Evolutionary conservation across 2,329 filamentous ascomycete species (phyloP).

Genomic region (Scedosporium dehoogii): DNA sequence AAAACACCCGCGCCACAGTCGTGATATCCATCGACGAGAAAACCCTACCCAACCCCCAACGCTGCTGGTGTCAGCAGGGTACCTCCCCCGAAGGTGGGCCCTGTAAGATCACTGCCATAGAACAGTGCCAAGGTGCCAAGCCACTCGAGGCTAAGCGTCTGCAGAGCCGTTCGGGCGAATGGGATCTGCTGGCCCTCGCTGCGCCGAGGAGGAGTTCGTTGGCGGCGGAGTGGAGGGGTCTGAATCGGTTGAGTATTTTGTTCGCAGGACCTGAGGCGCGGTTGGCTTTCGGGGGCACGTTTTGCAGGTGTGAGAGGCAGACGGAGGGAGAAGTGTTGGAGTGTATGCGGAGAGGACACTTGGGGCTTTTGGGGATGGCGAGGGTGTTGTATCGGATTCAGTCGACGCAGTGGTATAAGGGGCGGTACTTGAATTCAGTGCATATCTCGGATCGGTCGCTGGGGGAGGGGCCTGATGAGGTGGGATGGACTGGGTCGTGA

Average conservation of each 20-base stretch:
- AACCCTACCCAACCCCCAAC: conserved; percentile 22
- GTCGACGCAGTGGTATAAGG: conserved; percentile 9
- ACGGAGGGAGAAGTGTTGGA: conserved; percentile 14
- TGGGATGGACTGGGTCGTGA: not conserved
- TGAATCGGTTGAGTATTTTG: conserved; percentile 21
- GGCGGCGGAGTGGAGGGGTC: conserved; percentile 14
- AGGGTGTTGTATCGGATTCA: conserved; percentile 18
- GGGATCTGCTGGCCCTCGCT: conserved; percentile 21
- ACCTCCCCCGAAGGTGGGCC: conserved; percentile 10
- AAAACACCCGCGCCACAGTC: conserved; percentile 17
- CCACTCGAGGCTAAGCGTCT: conserved; percentile 18
- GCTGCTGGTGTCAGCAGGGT: conserved; percentile 21
- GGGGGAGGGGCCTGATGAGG: not conserved
- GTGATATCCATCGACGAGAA: conserved; percentile 21
- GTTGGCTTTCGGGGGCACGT: conserved; percentile 16
- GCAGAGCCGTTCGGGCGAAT: conserved; percentile 14
- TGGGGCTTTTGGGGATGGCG: conserved; percentile 19
- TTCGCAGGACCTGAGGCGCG: conserved; percentile 15
- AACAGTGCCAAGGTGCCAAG: conserved; percentile 16
- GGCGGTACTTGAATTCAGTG: not conserved
- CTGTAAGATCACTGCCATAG: conserved; percentile 11
- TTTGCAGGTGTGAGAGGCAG: conserved; percentile 17
- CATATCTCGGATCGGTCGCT: conserved; percentile 1
- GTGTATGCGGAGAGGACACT: conserved; percentile 17
- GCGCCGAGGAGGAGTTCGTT: conserved; percentile 6